Evolutionary conservation across 345 rosid species (phyloP).

Genomic region (Salix caprea): DNA sequence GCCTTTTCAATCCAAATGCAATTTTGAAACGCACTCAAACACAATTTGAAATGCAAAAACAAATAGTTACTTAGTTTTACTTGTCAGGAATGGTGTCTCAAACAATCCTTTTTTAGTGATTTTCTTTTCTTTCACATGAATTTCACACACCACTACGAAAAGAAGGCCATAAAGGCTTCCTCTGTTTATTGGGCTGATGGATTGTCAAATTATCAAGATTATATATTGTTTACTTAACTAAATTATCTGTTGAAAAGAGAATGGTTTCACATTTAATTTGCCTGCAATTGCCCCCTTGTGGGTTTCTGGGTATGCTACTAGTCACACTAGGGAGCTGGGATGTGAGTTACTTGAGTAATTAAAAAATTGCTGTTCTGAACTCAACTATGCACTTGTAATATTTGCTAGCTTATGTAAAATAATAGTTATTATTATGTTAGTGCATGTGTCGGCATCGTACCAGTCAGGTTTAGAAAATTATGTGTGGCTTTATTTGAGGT

Average conservation of each 20-base stretch:
- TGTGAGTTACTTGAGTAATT: not conserved
- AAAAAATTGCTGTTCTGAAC: not conserved
- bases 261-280: not conserved
- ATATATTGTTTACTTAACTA: not conserved
- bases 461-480: not conserved
- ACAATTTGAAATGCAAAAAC: too few relatives aligned
- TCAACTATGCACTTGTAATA: not conserved
- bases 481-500: not conserved
- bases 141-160: not conserved
- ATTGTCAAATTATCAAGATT: not conserved
- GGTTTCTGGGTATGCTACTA: not conserved
- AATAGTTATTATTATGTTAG: not conserved
- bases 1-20: too few relatives aligned
- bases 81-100: not conserved
- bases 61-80: not conserved
- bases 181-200: not conserved
- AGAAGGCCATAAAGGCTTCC: not conserved
- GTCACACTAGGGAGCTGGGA: not conserved
- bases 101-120: not conserved
- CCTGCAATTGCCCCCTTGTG: not conserved
- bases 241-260: not conserved
- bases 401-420: too few relatives aligned
- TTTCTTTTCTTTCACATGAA: not conserved
- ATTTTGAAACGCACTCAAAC: too few relatives aligned
- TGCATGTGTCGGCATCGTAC: not conserved